A percentile compares a stretch with the other conserved stretches of the same genome.
Conservation (phyloP, 208 protist species). For the Crithidia expoeki region DNA sequence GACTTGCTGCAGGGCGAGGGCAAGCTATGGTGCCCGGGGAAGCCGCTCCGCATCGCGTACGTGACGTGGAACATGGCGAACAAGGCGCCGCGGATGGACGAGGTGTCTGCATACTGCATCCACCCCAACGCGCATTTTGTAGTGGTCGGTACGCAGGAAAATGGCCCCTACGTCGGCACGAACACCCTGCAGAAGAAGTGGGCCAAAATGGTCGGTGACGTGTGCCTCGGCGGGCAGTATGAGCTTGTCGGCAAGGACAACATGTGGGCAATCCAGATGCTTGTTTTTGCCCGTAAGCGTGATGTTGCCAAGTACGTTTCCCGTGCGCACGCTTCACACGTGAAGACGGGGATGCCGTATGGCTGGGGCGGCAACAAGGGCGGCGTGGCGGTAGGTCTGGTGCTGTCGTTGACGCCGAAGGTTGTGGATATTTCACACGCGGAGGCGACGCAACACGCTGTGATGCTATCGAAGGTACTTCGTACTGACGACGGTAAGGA, state of each 20-base stretch:
- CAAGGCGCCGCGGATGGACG: slow-evolving; percentile 40
- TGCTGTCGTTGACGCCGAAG: slow-evolving; percentile 52
- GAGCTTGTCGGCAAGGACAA: slow-evolving; percentile 52
- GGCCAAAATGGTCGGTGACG: slow-evolving; percentile 33
- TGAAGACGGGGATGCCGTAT: slow-evolving; percentile 59
- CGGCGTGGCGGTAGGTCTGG: slow-evolving; percentile 80
- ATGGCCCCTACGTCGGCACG: slow-evolving; percentile 59
- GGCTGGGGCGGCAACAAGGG: slow-evolving; percentile 94
- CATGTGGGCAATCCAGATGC: slow-evolving; percentile 85
- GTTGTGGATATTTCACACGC: slow-evolving; percentile 8
- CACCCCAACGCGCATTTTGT: slow-evolving; percentile 84
- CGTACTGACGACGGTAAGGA: neutral
- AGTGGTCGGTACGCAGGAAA: slow-evolving; percentile 85
- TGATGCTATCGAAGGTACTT: slow-evolving; percentile 2
- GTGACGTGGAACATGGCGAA: slow-evolving; percentile 87
- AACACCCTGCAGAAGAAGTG: slow-evolving; percentile 61
- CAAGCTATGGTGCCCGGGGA: slow-evolving; percentile 62
- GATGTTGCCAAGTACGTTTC: slow-evolving; percentile 73
- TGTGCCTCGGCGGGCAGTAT: slow-evolving; percentile 65
- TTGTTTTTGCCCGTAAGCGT: slow-evolving; percentile 71
- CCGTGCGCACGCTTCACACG: slow-evolving; percentile 44
- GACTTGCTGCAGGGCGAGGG: slow-evolving; percentile 39
- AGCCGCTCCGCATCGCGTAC: slow-evolving; percentile 75
- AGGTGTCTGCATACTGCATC: slow-evolving; percentile 69
- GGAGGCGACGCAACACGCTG: slow-evolving; percentile 8